Conservation (phyloP, 2,329 filamentous ascomycete species). For the Byssothecium circinans region DNA sequence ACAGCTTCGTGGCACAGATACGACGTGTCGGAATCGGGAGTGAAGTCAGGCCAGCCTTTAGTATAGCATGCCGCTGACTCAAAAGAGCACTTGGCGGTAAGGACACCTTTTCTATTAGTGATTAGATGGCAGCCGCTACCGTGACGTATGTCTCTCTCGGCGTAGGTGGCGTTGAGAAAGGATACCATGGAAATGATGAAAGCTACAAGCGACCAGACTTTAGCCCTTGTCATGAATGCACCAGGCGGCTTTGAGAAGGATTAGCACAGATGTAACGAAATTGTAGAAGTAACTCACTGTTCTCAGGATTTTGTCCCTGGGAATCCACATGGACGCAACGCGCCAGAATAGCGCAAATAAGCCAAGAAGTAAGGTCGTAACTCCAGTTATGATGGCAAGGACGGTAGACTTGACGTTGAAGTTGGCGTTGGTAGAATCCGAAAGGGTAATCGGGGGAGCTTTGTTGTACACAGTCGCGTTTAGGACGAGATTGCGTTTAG, state of each 20-base stretch:
- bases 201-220: background rate
- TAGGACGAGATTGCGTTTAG: background rate
- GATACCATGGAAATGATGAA: background rate
- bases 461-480: background rate
- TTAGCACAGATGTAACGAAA: no score
- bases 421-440: background rate
- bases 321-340: background rate
- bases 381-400: background rate
- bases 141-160: background rate
- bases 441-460: background rate
- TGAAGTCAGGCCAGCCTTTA: background rate
- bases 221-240: background rate
- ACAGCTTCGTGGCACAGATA: background rate
- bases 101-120: background rate
- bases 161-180: background rate
- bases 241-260: background rate
- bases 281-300: background rate
- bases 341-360: background rate
- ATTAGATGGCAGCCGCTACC: background rate
- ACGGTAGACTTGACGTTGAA: background rate
- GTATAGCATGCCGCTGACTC: constrained; percentile 4
- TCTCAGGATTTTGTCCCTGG: background rate
- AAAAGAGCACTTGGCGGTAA: background rate
- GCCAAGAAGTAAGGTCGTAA: background rate
- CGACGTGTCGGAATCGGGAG: no score